Percentiles rank a stretch among this genome's conserved stretches.
Conservation (phyloP, 2,329 filamentous ascomycete genomes). For the Penicillium janthinellum region DNA sequence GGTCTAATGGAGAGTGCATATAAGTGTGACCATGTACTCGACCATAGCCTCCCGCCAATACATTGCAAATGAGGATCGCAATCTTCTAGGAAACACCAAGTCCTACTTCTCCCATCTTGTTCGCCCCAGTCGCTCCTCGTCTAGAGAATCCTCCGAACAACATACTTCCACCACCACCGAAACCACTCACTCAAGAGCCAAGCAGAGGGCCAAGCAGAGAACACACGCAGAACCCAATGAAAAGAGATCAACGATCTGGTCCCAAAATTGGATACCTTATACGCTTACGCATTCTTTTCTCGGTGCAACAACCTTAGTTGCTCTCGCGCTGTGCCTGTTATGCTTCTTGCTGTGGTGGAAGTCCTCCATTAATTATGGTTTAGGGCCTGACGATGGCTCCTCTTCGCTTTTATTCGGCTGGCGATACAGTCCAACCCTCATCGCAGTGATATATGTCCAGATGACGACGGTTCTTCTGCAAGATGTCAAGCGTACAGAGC, state of each 20-base stretch:
- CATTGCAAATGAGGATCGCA: conserved; percentile 9
- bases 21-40: not conserved
- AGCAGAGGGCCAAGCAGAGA: no score
- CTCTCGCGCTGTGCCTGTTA: conserved; percentile 6
- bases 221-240: no score
- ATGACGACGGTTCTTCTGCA: conserved; percentile 23
- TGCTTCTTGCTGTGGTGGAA: conserved; percentile 22
- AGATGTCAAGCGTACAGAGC: conserved; percentile 32
- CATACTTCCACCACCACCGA: not conserved
- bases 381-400: conserved; percentile 29
- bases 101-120: conserved; percentile 12
- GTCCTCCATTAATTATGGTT: conserved; percentile 24
- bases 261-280: conserved; percentile 14
- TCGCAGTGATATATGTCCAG: conserved; percentile 30
- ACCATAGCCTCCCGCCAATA: conserved; percentile 13
- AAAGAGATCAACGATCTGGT: no score
- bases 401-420: conserved; percentile 29
- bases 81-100: conserved; percentile 5
- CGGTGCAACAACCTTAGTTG: not conserved
- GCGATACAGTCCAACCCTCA: conserved; percentile 31
- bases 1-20: not conserved
- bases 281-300: conserved; percentile 11
- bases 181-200: not conserved
- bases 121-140: conserved; percentile 13
- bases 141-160: not conserved